phyloP scores from a whole-genome alignment of 2,329 filamentous ascomycete species.

The Colletotrichum sp. region DNA sequence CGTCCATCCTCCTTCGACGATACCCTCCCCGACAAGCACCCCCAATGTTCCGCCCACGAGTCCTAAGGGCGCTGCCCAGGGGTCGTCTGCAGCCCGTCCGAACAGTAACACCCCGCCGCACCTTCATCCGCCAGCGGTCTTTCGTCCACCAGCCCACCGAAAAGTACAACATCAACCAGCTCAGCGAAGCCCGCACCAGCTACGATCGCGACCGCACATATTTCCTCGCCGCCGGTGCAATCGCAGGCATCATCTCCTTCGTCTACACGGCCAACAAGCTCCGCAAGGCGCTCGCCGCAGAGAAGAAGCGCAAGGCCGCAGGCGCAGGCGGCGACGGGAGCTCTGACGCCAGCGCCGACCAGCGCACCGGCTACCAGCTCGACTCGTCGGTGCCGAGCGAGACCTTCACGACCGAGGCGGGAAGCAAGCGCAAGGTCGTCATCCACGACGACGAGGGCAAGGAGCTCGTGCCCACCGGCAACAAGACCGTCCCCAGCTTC shows the following conservation, averaged over 20 bases:
- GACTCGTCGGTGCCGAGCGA: slow-evolving; percentile 51
- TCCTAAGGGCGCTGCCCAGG: slow-evolving; percentile 28
- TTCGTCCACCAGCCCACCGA: slow-evolving; percentile 45
- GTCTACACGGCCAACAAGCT: slow-evolving; percentile 59
- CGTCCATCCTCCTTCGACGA: not conserved
- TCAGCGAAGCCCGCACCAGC: slow-evolving; percentile 50
- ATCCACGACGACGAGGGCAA: slow-evolving; percentile 71
- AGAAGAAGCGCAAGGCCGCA: slow-evolving; percentile 29
- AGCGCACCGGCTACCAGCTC: slow-evolving; percentile 30
- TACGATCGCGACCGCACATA: slow-evolving; percentile 57
- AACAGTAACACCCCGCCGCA: slow-evolving; percentile 30
- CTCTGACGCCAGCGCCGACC: slow-evolving; percentile 20
- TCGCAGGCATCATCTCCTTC: slow-evolving; percentile 55
- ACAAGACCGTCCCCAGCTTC: slow-evolving; percentile 79
- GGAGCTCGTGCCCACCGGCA: slow-evolving; percentile 82
- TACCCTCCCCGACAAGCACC: not conserved
- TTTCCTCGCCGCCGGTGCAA: slow-evolving; percentile 56
- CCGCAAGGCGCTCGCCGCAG: slow-evolving; percentile 42
- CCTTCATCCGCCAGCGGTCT: slow-evolving; percentile 33
- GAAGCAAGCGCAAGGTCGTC: slow-evolving; percentile 61
- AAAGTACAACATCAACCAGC: slow-evolving; percentile 53
- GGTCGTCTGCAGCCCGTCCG: slow-evolving; percentile 21
- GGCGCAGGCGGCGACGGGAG: slow-evolving; percentile 10
- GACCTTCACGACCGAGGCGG: slow-evolving; percentile 53
- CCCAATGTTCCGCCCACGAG: slow-evolving; percentile 33